Conservation (phyloP, 2,329 filamentous ascomycete genomes). For the Ophiostoma piceae region DNA sequence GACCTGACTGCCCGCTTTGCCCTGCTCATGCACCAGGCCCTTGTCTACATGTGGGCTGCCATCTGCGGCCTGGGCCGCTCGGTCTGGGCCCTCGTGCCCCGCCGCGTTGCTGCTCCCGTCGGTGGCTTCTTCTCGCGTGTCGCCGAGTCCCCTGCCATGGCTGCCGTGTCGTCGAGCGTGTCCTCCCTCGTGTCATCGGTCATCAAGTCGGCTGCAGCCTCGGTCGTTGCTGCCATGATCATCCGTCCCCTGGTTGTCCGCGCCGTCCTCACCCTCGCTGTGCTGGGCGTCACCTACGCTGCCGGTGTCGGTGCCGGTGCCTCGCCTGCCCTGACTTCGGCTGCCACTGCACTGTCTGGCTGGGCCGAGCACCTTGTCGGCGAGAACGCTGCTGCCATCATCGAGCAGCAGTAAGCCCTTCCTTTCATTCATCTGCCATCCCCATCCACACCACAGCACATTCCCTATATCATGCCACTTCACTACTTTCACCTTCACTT, state of each 20-base stretch:
- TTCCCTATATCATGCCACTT: background rate
- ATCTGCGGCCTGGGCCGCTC: conserved; percentile 11
- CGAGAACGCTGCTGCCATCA: conserved; percentile 2
- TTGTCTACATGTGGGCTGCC: conserved; percentile 23
- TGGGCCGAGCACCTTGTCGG: conserved; percentile 20
- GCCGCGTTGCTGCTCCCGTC: conserved; percentile 24
- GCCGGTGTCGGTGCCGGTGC: conserved; percentile 14
- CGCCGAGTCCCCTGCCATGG: conserved; percentile 20
- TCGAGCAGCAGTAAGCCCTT: background rate
- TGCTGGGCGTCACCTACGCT: conserved; percentile 22
- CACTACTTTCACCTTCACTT: background rate
- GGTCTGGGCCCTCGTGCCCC: conserved; percentile 24
- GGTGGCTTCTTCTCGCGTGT: conserved; percentile 16
- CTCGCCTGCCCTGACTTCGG: conserved; percentile 20
- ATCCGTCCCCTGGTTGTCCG: conserved; percentile 25
- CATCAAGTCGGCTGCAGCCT: conserved; percentile 19
- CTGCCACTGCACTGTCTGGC: background rate
- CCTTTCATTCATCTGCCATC: background rate
- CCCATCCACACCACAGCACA: background rate
- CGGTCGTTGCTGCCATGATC: conserved; percentile 20
- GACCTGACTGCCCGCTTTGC: conserved; percentile 18
- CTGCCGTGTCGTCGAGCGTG: conserved; percentile 16
- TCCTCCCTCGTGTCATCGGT: conserved; percentile 16
- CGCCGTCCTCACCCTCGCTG: conserved; percentile 16
- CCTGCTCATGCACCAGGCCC: conserved; percentile 23